phyloP scores from a whole-genome alignment of 1,284 basidiomycete genomes.

The Mycosarcoma mackinlayi region DNA sequence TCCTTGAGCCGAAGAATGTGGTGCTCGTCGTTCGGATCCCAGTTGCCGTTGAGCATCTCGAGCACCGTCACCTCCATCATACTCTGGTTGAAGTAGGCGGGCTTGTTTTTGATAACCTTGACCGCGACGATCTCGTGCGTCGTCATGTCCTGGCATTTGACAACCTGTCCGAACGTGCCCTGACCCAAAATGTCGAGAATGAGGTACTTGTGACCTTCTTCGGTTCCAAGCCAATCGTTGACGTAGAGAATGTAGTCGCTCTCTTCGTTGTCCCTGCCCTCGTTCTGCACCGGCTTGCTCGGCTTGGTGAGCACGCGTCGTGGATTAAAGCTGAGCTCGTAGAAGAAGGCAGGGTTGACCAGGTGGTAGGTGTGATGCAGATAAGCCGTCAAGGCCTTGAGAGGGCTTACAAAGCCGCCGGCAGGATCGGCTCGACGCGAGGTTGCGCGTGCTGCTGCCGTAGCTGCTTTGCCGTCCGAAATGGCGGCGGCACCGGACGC shows the following conservation, averaged over 20 bases:
- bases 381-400: conserved; percentile 67
- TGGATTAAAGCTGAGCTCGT: conserved; percentile 68
- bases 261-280: conserved; percentile 67
- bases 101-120: conserved; percentile 99
- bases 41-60: conserved; percentile 74
- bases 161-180: conserved; percentile 98
- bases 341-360: conserved; percentile 67
- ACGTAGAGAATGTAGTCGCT: conserved; percentile 68
- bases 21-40: conserved; percentile 88
- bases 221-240: conserved; percentile 67
- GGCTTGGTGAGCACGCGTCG: conserved; percentile 66
- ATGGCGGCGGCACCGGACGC: conserved; percentile 46
- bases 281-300: conserved; percentile 66
- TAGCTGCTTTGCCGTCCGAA: conserved; percentile 48
- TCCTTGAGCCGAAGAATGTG: conserved; percentile 95
- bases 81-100: conserved; percentile 98
- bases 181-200: conserved; percentile 98
- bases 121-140: conserved; percentile 98
- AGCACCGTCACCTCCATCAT: conserved; percentile 99
- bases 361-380: conserved; percentile 68
- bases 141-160: conserved; percentile 99
- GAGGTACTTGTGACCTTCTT: conserved; percentile 79
- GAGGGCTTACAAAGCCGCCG: conserved; percentile 65
- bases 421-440: conserved; percentile 62
- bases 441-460: conserved; percentile 42